Conservation (phyloP, 1,139 yeast species). For the Yamadazyma conglobata region DNA sequence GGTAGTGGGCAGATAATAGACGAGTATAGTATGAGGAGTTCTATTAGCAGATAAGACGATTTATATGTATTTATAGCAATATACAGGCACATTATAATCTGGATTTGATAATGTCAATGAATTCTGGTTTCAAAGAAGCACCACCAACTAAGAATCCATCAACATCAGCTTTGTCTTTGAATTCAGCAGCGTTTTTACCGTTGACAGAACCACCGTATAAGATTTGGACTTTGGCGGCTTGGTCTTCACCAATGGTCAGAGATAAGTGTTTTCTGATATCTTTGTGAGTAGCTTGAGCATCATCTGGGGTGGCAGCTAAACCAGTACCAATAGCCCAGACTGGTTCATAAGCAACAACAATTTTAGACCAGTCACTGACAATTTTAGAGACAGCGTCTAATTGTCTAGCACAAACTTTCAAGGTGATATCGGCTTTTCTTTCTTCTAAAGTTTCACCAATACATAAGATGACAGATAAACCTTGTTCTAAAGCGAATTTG, state of each 20-base stretch:
- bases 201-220: slow-evolving; percentile 98
- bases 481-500: slow-evolving; percentile 86
- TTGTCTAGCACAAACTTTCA: slow-evolving; percentile 86
- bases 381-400: slow-evolving; percentile 82
- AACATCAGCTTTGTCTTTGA: slow-evolving; percentile 89
- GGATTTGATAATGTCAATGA: slow-evolving; percentile 90
- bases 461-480: slow-evolving; percentile 88
- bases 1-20: too few species aligned
- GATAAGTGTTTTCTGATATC: slow-evolving; percentile 81
- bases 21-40: too few species aligned
- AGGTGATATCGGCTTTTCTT: slow-evolving; percentile 84
- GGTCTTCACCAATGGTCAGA: slow-evolving; percentile 70
- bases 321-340: slow-evolving; percentile 99
- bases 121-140: slow-evolving; percentile 98
- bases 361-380: slow-evolving; percentile 85
- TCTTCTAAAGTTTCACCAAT: slow-evolving; percentile 97
- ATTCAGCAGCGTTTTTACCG: slow-evolving; percentile 87
- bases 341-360: slow-evolving; percentile 98
- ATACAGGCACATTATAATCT: slow-evolving; percentile 50
- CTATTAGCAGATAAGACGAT: too few species aligned
- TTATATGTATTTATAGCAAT: not conserved
- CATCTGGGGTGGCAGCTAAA: slow-evolving; percentile 97
- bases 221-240: slow-evolving; percentile 80
- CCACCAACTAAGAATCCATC: slow-evolving; percentile 99
- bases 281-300: slow-evolving; percentile 93